Evolutionary conservation across 441 rosid genomes (phyloP), one percentile per base, ranked within the genome.

Genomic region (Eruca vesicaria): DNA sequence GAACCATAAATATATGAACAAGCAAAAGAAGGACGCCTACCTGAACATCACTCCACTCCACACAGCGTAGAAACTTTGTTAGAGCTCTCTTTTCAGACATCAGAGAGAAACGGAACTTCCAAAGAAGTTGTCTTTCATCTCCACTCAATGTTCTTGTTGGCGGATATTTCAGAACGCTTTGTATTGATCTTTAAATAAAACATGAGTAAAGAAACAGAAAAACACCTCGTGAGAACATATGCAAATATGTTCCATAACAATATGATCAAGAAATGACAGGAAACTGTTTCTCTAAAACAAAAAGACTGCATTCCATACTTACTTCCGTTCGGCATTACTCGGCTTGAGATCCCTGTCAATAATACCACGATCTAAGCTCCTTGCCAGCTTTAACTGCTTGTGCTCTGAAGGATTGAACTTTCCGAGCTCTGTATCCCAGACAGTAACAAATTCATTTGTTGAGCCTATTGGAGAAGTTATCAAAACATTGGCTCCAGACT

Each of bases 21-120:
- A 23, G 63, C 50, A 71, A 68, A 32, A 69, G 68, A 41, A 63
- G 57, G 71, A 58, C 68, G 70, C 81, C 64, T 68, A 96, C 98
- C 93, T 91, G 98, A 79, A 93, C 83, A 82, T 96, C 99, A 86
- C 98, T 91, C 99, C 98, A 91, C 75, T 96, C 99, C 82, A 96
- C 98, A 82, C 97, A 90, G 41, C 94, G 90, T 26, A 96, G 90
- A 84, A 93, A 93, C 84, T 96, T 96, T 71, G 99, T 91, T 63
- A 96, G 97, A 73, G 99, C 97, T 85, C 90, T 88, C 88, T 96
- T 96, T 81, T 93, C 99, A 50, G 90, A 83, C 99, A 93, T 93
- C 75, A 90, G 79, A 43, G 97, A 96, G 85, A 93, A 96, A 50
- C 99, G 93, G 59, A 96, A 93, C 85, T 93, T 93, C 99, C 98